Percentiles rank a stretch among this genome's conserved stretches.
phyloP scores from a whole-genome alignment of 2,329 filamentous ascomycete genomes.

The Alternaria conjuncta region DNA sequence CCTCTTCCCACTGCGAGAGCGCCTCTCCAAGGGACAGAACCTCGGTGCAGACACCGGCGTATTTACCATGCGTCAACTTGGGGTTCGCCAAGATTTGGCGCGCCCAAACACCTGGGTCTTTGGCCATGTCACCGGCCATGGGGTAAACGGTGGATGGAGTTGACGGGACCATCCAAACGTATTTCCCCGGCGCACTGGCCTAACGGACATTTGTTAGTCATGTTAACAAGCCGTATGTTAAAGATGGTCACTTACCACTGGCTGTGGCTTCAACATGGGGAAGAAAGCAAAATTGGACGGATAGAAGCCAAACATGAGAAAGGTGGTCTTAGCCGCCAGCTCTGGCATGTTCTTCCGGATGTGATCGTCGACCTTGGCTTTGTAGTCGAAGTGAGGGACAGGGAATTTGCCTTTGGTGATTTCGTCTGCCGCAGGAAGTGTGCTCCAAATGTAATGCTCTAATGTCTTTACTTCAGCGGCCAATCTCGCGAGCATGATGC shows the following conservation, averaged over 20 bases:
- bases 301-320: slow-evolving; percentile 22
- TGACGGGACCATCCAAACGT: slow-evolving; percentile 5
- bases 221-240: background rate
- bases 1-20: background rate
- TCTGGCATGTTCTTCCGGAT: slow-evolving; percentile 44
- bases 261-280: slow-evolving; percentile 16
- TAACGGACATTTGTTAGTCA: background rate
- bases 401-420: slow-evolving; percentile 38
- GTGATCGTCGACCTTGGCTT: slow-evolving; percentile 47
- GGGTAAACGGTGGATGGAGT: background rate
- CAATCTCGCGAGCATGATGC: slow-evolving; percentile 49
- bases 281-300: slow-evolving; percentile 19
- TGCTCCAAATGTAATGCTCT: slow-evolving; percentile 54
- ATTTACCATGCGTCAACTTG: slow-evolving; percentile 3
- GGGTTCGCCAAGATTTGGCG: slow-evolving; percentile 6
- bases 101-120: slow-evolving; percentile 7
- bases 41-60: slow-evolving; percentile 3
- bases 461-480: slow-evolving; percentile 45
- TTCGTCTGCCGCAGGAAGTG: slow-evolving; percentile 44
- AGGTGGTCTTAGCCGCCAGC: slow-evolving; percentile 25
- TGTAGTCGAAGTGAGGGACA: slow-evolving; percentile 52
- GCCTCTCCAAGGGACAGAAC: background rate
- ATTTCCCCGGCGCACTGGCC: background rate
- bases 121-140: slow-evolving; percentile 7
- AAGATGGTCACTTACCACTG: background rate